Evolutionary conservation across 176 grass and related monocot species (phyloP), one percentile per base, ranked within the genome.

Genomic region (Oryza meridionalis): DNA sequence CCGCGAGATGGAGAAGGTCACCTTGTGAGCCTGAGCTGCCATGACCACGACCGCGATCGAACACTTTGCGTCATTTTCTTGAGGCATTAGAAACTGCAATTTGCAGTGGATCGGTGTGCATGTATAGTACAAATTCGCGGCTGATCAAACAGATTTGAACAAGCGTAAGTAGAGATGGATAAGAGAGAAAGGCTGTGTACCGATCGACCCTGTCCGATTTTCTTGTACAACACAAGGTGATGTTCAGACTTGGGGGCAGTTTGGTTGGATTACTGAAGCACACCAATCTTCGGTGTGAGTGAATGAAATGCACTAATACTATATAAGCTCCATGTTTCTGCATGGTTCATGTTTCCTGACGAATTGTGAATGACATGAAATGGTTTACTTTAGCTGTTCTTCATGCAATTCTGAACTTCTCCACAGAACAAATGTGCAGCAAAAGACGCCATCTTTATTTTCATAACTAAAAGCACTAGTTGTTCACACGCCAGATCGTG

Each of bases 1-100:
- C 25, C 75, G 91, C 73, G 93, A 95, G 93, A 94, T 98, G 96
- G 88, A 95, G 53, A 98, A 98, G 81, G 84, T 92, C 77, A 96
- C 89, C 27, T 94, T 98, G 84, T 98, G 79, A 98, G 15, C 15
- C 4, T 16, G 3, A 17, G 15, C 49, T 16, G 49, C 49, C 49
- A 46, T 0, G 11, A 13, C 44, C 44, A 17, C 40, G 6, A 27
- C 25, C 17, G 35, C 35, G 35, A 37, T 37, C 35, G 5, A 37
- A 37, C 35, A 37, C 35, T 32, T 14, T 15, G 24, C 40, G 33
- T 7, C 19, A 1, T 64, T 77, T 50, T 40, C 26, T 25, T 7
- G 77, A 21, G 35, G 24, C 58, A 37, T 6, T 37, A 37, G 33
- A 11, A 77, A 2, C 75, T 44, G 72, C 25, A 3, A 37, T 6